These are phyloP conservation scores for Hysterium pulicare DNA, from an alignment of 2,329 filamentous ascomycete species.

Conservation along the genomic window DNA sequence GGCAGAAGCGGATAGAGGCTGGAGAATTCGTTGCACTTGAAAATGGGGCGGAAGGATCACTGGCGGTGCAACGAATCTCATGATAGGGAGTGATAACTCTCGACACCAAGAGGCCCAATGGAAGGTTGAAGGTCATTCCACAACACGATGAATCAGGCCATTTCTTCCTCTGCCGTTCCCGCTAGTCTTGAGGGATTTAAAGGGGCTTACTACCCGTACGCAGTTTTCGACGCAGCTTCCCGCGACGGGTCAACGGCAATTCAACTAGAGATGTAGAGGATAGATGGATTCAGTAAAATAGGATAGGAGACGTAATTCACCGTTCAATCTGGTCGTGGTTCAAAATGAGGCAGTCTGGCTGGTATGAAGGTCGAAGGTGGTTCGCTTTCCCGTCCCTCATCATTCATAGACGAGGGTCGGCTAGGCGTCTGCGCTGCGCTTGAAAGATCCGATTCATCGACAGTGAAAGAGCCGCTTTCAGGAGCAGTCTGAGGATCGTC, in stretches of 20 bases:
- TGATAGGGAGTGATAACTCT: too few relatives aligned
- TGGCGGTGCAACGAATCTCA: slow-evolving; percentile 18
- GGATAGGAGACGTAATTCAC: too few relatives aligned
- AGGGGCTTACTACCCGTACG: too few relatives aligned
- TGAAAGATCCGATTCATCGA: slow-evolving; percentile 26
- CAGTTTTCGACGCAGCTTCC: too few relatives aligned
- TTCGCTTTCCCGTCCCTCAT: slow-evolving; percentile 5
- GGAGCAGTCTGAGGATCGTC: slow-evolving; percentile 29
- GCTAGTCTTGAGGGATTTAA: too few relatives aligned
- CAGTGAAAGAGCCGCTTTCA: slow-evolving; percentile 27
- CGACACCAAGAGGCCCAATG: too few relatives aligned
- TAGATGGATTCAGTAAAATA: too few relatives aligned
- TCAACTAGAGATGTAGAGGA: too few relatives aligned
- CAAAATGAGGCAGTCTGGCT: slow-evolving; percentile 34
- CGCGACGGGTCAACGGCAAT: too few relatives aligned
- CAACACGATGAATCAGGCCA: too few relatives aligned
- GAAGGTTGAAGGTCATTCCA: too few relatives aligned
- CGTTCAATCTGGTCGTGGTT: slow-evolving; percentile 15
- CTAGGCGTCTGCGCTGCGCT: slow-evolving; percentile 26
- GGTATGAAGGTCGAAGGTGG: slow-evolving; percentile 27
- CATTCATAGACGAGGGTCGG: slow-evolving; percentile 16
- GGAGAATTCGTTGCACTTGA: slow-evolving; percentile 43
- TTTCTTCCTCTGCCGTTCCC: too few relatives aligned
- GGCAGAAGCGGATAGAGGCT: slow-evolving; percentile 68
- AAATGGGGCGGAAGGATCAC: slow-evolving; percentile 15